Evolutionary conservation across 108 stramenopile species (phyloP).

Genomic region (Cylindrotheca closterium): DNA sequence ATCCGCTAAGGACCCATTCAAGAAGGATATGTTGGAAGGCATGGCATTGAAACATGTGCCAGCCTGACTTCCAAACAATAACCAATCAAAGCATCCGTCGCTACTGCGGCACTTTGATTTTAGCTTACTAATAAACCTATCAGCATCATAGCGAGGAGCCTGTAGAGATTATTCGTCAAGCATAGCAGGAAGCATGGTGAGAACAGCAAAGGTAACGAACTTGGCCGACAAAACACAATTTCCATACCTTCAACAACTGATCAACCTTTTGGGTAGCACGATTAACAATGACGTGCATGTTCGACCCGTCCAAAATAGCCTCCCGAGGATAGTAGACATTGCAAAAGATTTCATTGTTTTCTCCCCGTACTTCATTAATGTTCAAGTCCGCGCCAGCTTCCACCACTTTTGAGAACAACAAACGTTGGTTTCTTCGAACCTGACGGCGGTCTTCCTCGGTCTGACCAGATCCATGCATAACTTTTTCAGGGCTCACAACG

Average conservation of each 20-base stretch:
- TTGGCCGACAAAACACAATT: too few species aligned
- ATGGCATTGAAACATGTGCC: slow-evolving; percentile 80
- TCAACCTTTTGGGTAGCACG: slow-evolving; percentile 69
- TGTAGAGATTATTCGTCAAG: too few species aligned
- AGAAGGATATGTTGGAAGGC: slow-evolving; percentile 61
- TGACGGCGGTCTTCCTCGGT: slow-evolving; percentile 78
- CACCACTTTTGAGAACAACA: slow-evolving; percentile 23
- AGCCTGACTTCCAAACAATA: slow-evolving; percentile 53
- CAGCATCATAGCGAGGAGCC: slow-evolving; percentile 84
- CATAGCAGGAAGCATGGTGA: too few species aligned
- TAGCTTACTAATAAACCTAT: slow-evolving; percentile 48
- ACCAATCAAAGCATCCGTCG: slow-evolving; percentile 67
- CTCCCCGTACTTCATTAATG: slow-evolving; percentile 32
- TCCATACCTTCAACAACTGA: slow-evolving; percentile 73
- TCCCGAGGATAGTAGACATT: slow-evolving; percentile 79
- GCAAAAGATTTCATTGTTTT: slow-evolving; percentile 77
- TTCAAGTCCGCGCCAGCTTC: slow-evolving; percentile 14
- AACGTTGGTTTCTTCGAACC: slow-evolving; percentile 38
- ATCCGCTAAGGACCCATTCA: slow-evolving; percentile 61
- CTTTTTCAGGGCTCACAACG: too few species aligned
- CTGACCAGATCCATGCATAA: slow-evolving; percentile 53
- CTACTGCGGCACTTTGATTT: slow-evolving; percentile 36
- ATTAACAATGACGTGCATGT: slow-evolving; percentile 64
- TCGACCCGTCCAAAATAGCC: slow-evolving; percentile 85
- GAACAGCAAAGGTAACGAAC: too few species aligned